Base-by-base conservation (phyloP, 2,329 filamentous ascomycete genomes). In the Dactylellina drechsleri region DNA sequence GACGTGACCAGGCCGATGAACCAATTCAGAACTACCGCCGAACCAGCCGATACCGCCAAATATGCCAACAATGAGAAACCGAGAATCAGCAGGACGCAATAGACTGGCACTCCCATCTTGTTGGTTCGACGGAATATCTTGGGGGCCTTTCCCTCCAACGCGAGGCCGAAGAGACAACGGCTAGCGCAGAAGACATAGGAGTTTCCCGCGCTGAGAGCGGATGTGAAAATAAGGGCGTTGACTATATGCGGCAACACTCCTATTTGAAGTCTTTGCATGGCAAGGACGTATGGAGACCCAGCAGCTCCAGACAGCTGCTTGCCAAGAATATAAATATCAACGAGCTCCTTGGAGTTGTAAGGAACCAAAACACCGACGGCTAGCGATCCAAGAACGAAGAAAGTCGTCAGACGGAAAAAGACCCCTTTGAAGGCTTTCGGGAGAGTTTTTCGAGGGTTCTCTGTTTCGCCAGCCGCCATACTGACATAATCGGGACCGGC, bases 371-470 rank as follows among this genome's bases (percentile, higher is more conserved):
- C 89, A 7, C 91, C 90, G 3, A 92, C 88, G 18, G 87, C 88
- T 1, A 95, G 84, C 0, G 90, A 88, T 1, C 91, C 91, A 1
- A 92, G 85, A 45, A 92, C 86, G 82, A 93, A 93, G 81, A 94
- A 93, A 1, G 87, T 83, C 0, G 90, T 90, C 36, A 94, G 83
- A 36, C 92, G 89, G 81, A 91, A 93, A 81, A 93, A 93, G 0
- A 93, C 91, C 57, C 90, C 88, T 74, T 92, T 92, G 82, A 88
- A 93, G 0, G 91, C 91, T 47, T 86, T 87, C 0, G 91, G 91
- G 81, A 95, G 87, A 18, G 90, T 86, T 16, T 82, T 83, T 15
- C 90, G 87, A 0, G 91, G 90, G 77, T 92, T 90, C 78, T 90
- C 86, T 0, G 90, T 86, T 81, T 92, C 91, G 31, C 78, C 78